Percentiles rank a stretch among this genome's conserved stretches.
These are phyloP conservation scores for Jacaranda mimosifolia DNA, from an alignment of 257 asterid genomes.

Conservation along the genomic window DNA sequence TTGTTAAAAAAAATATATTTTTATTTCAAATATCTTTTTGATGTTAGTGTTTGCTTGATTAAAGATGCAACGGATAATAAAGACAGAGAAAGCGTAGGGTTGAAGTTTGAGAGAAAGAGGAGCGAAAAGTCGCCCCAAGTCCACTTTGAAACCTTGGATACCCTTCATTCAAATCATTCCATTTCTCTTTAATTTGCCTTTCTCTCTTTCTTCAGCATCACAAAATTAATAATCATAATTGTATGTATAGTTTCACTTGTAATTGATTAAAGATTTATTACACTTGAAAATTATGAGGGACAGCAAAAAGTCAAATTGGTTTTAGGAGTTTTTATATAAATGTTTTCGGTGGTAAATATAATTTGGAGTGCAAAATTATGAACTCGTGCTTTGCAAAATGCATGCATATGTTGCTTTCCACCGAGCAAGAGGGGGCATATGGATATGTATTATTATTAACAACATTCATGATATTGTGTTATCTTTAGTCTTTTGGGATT, in stretches of 20 bases:
- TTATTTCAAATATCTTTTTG: too few species aligned
- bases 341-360: conserved; percentile 9
- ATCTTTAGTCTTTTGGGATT: not conserved
- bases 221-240: too few species aligned
- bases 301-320: not conserved
- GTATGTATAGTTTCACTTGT: not conserved
- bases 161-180: not conserved
- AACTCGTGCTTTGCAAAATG: not conserved
- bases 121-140: not conserved
- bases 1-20: too few species aligned
- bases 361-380: not conserved
- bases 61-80: not conserved
- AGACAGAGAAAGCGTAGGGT: not conserved
- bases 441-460: not conserved
- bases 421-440: not conserved
- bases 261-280: not conserved
- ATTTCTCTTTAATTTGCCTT: not conserved
- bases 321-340: not conserved
- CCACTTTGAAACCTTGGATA: not conserved
- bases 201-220: not conserved
- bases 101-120: not conserved
- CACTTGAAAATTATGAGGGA: not conserved
- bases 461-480: too few species aligned
- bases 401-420: not conserved
- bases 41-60: too few species aligned